Conservation (phyloP, 805 yeast genomes). For the Starmerella roubikii region DNA sequence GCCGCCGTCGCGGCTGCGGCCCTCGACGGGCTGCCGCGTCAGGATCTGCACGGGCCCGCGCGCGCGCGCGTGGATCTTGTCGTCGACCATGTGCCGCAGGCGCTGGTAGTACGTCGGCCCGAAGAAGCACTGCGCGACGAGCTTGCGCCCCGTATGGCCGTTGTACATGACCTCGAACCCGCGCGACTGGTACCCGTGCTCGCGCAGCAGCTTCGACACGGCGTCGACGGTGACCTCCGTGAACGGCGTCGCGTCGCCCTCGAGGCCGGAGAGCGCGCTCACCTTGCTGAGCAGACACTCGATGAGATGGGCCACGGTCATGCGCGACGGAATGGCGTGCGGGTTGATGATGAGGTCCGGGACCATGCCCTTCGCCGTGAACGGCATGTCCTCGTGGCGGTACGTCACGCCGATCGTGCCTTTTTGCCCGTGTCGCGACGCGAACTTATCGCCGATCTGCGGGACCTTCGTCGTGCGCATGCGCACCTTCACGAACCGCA, state of each 20-base stretch:
- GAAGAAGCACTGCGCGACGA: conserved; percentile 96
- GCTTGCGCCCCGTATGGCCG: conserved; percentile 96
- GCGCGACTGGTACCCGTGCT: conserved; percentile 93
- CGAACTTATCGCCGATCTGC: conserved; percentile 98
- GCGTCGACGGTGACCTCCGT: conserved; percentile 98
- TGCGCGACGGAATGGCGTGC: conserved; percentile 99
- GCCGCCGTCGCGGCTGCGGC: conserved; percentile 99
- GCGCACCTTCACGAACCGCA: conserved; percentile 93
- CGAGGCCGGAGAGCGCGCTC: conserved; percentile 85
- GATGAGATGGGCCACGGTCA: conserved; percentile 98
- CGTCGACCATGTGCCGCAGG: conserved; percentile 98
- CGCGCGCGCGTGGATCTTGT: conserved; percentile 97
- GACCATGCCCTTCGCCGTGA: conserved; percentile 85
- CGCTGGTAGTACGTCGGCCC: conserved; percentile 99
- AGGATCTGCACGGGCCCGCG: conserved; percentile 97
- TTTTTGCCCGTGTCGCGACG: conserved; percentile 99
- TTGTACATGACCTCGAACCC: conserved; percentile 98
- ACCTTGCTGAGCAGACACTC: conserved; percentile 95
- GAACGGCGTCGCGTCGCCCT: conserved; percentile 99
- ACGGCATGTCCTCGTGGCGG: conserved; percentile 98
- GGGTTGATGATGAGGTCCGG: conserved; percentile 97
- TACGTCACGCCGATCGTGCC: conserved; percentile 99
- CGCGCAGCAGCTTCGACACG: conserved; percentile 78
- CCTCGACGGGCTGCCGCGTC: conserved; percentile 98
- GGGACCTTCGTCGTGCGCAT: conserved; percentile 98